phyloP scores from a whole-genome alignment of 805 yeast genomes.

The Candida arabinofermentans region DNA sequence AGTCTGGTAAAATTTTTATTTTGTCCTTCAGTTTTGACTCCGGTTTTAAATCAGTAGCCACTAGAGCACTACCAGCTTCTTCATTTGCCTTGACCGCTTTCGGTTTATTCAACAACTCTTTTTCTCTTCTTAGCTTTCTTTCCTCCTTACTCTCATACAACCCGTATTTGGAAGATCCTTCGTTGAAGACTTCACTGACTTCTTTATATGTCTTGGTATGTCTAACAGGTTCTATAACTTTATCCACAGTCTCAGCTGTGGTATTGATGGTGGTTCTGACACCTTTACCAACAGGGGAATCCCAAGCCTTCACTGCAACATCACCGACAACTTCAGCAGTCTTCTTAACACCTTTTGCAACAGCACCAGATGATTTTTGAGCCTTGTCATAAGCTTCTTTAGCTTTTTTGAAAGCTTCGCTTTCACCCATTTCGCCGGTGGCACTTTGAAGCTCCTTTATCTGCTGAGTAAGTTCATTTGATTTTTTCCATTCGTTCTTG shows the following conservation, averaged over 20 bases:
- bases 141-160: conserved; percentile 84
- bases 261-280: conserved; percentile 81
- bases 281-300: conserved; percentile 83
- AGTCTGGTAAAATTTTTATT: conserved; percentile 58
- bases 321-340: conserved; percentile 94
- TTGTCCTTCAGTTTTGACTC: conserved; percentile 50
- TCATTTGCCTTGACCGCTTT: conserved; percentile 73
- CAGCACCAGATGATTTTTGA: conserved; percentile 57
- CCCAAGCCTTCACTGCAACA: conserved; percentile 93
- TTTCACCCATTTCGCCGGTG: conserved; percentile 89
- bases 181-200: conserved; percentile 83
- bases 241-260: conserved; percentile 83
- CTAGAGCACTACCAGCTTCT: conserved; percentile 77
- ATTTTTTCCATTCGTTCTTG: conserved; percentile 85
- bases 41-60: conserved; percentile 76
- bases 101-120: conserved; percentile 50
- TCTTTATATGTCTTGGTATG: conserved; percentile 86
- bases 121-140: conserved; percentile 69
- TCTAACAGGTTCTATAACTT: conserved; percentile 88
- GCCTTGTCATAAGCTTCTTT: conserved; percentile 89
- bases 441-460: conserved; percentile 95
- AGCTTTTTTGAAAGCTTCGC: conserved; percentile 89
- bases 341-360: conserved; percentile 70
- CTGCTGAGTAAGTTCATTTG: conserved; percentile 83
- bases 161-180: conserved; percentile 90